These are phyloP conservation scores for Cercophora sp. DNA, from an alignment of 495 filamentous ascomycete species.

Conservation along the genomic window DNA sequence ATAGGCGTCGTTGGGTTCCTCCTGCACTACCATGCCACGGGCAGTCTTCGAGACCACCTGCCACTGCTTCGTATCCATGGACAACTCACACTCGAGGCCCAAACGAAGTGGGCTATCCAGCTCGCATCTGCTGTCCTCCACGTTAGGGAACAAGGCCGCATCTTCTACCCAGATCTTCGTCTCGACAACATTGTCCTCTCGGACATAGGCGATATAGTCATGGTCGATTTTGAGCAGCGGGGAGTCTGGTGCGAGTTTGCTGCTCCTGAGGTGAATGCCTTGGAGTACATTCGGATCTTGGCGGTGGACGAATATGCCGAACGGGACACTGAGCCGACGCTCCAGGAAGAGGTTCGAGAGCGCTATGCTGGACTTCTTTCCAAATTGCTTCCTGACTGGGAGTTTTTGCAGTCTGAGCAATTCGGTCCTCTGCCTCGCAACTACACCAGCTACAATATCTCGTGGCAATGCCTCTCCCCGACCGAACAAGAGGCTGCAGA, in stretches of 20 bases:
- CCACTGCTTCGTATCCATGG: conserved; percentile 39
- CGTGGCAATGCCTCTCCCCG: conserved; percentile 41
- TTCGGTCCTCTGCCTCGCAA: conserved; percentile 29
- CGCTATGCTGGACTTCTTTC: conserved; percentile 33
- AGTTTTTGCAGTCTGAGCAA: conserved; percentile 31
- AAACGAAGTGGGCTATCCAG: conserved; percentile 44
- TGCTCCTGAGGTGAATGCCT: conserved; percentile 46
- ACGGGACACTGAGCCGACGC: conserved; percentile 7
- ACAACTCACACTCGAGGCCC: conserved; percentile 29
- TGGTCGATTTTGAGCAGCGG: conserved; percentile 53
- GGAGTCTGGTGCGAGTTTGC: conserved; percentile 50
- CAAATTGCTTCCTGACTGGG: conserved; percentile 36
- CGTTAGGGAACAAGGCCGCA: conserved; percentile 29
- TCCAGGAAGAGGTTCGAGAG: conserved; percentile 27
- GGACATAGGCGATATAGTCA: conserved; percentile 33
- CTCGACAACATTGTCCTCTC: conserved; percentile 48
- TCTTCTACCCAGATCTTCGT: conserved; percentile 48
- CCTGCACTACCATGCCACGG: conserved; percentile 36
- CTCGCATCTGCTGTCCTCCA: conserved; percentile 40
- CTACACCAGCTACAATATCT: conserved; percentile 40
- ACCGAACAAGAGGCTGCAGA: conserved; percentile 44
- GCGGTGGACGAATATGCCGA: conserved; percentile 23
- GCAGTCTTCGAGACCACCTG: conserved; percentile 41
- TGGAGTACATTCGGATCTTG: conserved; percentile 43
- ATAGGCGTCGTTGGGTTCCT: conserved; percentile 44